Conservation (phyloP, 768 basidiomycete genomes). For the Pleurotus platypus region DNA sequence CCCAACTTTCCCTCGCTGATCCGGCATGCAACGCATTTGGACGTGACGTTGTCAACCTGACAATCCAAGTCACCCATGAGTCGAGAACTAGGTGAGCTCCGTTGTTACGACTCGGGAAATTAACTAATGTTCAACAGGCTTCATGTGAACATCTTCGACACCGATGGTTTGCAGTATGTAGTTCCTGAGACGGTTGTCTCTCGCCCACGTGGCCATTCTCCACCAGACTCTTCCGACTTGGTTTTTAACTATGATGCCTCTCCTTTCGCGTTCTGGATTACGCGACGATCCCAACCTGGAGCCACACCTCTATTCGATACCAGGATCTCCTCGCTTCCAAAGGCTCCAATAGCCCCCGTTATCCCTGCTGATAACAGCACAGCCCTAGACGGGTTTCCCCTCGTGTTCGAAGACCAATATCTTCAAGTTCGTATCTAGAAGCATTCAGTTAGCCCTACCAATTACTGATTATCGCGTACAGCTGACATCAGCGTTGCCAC, state of each 20-base stretch:
- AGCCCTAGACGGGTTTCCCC: constrained; percentile 57
- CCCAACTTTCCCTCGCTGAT: constrained; percentile 51
- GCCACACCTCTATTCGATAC: constrained; percentile 68
- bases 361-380: constrained; percentile 48
- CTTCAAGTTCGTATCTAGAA: constrained; percentile 45
- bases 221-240: constrained; percentile 49
- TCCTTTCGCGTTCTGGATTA: constrained; percentile 82
- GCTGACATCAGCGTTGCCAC: constrained; percentile 65
- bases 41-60: constrained; percentile 51
- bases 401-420: constrained; percentile 81
- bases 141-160: constrained; percentile 67
- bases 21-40: constrained; percentile 65
- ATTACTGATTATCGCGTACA: constrained; percentile 15
- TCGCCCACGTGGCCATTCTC: constrained; percentile 30
- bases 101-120: background rate
- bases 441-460: background rate
- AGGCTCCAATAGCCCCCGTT: constrained; percentile 55
- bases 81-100: constrained; percentile 41
- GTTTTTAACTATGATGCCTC: constrained; percentile 61
- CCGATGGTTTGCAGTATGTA: constrained; percentile 57
- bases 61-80: constrained; percentile 68
- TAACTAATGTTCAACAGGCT: constrained; percentile 34
- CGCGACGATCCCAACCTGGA: constrained; percentile 55
- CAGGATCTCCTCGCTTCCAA: constrained; percentile 55
- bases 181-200: constrained; percentile 49